Evolutionary conservation across 2,329 filamentous ascomycete species (phyloP), one percentile per base, ranked within the genome.

Genomic region (Sporothrix protearum): DNA sequence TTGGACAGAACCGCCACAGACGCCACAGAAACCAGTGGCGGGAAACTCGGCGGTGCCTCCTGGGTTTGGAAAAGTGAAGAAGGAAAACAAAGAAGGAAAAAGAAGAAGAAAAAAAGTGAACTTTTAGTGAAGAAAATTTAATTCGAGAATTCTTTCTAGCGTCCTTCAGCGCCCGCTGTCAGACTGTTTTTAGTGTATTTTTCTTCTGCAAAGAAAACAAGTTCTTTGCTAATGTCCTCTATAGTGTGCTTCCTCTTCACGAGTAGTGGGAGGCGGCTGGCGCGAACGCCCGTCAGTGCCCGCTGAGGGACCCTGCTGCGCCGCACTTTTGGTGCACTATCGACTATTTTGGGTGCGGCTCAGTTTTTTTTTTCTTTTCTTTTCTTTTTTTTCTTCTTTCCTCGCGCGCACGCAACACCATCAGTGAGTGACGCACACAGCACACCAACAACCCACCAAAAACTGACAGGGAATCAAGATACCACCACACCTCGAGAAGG

Each of bases 341-440:
- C n/a, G n/a, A n/a, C n/a, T n/a, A n/a, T n/a, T 22, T 39, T 61
- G 6, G 25, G 28, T n/a, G 57, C 12, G 8, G 10, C 33, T 36
- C 25, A 47, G n/a, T 12, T n/a, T 45, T n/a, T n/a, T n/a, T n/a
- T n/a, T n/a, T n/a, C n/a, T n/a, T n/a, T n/a, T n/a, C n/a, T n/a
- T n/a, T n/a, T n/a, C n/a, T n/a, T n/a, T n/a, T n/a, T n/a, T n/a
- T n/a, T n/a, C n/a, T n/a, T n/a, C n/a, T n/a, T n/a, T n/a, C n/a
- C n/a, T n/a, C n/a, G 39, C 42, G 42, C 63, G 63, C 63, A 66
- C 63, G 63, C 63, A 49, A 66, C 22, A 47, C 14, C 25, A 16
- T 30, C 36, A 49, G 63, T 22, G 63, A 68, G 47, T 68, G 64
- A 68, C 64, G 64, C 47, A 68, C 63, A 45, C 61, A 63, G 10